Evolutionary conservation across 2,329 filamentous ascomycete genomes (phyloP), one percentile per base, ranked within the genome.

Genomic region (Alternaria brassicicola): DNA sequence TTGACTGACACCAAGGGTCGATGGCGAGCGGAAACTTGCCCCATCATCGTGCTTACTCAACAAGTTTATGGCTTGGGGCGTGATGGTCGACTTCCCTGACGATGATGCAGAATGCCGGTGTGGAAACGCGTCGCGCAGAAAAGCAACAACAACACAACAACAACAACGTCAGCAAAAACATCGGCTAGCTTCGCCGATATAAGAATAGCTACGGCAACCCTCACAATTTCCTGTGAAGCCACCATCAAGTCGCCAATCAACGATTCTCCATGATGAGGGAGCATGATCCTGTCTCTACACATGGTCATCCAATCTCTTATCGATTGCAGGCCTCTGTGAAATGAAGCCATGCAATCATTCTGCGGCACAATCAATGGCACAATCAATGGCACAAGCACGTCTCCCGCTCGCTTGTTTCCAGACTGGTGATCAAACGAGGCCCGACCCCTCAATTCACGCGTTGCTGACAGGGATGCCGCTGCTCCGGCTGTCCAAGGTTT

Each of bases 361-460:
- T 52, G 66, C 59, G 63, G 63, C 64, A 53, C 28, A 36, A 36
- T 38, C 31, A 45, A 38, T 41, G 26, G 35, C n/a, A n/a, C n/a
- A n/a, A n/a, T n/a, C n/a, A n/a, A n/a, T n/a, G n/a, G 25, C 36
- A 30, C 48, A 30, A 30, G 41, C 26, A 31, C 33, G 33, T 35
- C 39, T 55, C 54, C 58, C 51, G 53, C 56, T 63, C 64, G 62
- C 68, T 65, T 69, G 66, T 69, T 72, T 67, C 64, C 46, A 52
- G 50, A 51, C 55, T 45, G 68, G 47, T 62, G 70, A 73, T 73
- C 70, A 73, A 66, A 73, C 70, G 50, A 35, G 59, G 55, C 57
- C 52, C 52, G 28, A 43, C 48, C 46, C 46, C 50, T 54, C 55
- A 43, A 52, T 58, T 41, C 41, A 51, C 51, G 58, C 55, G 46